Evolutionary conservation across 1,284 basidiomycete species (phyloP), one percentile per base, ranked within the genome.

Genomic region (Laetiporus sulphureus): DNA sequence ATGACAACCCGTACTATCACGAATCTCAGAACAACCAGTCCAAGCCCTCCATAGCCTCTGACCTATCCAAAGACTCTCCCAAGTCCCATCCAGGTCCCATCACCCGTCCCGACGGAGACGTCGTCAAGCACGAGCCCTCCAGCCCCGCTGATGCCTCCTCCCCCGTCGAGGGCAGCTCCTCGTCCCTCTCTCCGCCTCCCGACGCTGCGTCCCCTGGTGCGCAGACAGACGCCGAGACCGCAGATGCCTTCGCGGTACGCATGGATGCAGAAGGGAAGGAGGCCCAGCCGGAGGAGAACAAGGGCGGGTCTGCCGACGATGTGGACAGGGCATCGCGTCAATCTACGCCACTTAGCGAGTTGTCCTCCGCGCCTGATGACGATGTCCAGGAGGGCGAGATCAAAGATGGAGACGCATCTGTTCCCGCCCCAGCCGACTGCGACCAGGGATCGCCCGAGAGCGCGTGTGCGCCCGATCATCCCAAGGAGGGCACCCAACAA

Each of bases 281-380:
- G 33, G 27, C n/a, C 24, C 61, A 54, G 48, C 52, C 51, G 36
- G 33, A 46, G 19, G 42, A 46, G 32, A 20, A 18, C 7, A 32
- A 46, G 39, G 18, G 18, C 7, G 38, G 42, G 39, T 27, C 45
- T 13, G 34, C 45, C 18, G 56, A 58, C 13, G 53, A 53, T 27
- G 49, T 58, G 18, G 66, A 62, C 43, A 59, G 59, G 34, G 57
- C 57, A 22, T 78, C 75, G 37, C 63, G 73, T 23, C 66, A 68
- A 45, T 75, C 77, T 27, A 81, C 82, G 0, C 81, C 81, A 3
- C 72, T 84, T 55, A 83, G 78, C 50, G 81, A 83, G 48, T 73
- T 83, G 24, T 81, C 81, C 4, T 75, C 78, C 5, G 70, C 76
- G 0, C 72, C 75, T 36, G 77, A 77, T 20, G 45, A 47, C 19